Conservation (phyloP, 2,329 filamentous ascomycete genomes). For the Neurospora crassa region DNA sequence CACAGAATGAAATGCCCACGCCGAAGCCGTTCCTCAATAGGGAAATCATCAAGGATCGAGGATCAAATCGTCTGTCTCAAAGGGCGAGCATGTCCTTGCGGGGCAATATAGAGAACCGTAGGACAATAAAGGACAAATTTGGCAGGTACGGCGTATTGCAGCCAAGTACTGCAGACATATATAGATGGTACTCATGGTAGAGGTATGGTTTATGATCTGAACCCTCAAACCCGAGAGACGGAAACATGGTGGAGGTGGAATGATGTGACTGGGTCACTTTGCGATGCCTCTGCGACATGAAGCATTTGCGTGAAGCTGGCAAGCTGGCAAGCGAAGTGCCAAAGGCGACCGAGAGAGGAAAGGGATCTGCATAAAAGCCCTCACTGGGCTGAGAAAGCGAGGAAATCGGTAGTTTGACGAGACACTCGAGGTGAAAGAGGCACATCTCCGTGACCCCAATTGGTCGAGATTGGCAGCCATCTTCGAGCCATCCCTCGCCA, state of each 20-base stretch:
- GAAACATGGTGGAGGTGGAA: background rate
- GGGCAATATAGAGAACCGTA: background rate
- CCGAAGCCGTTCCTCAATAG: background rate
- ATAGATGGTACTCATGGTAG: background rate
- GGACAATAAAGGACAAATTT: background rate
- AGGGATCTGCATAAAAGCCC: background rate
- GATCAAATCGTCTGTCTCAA: background rate
- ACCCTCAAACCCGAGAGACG: background rate
- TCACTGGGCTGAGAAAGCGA: background rate
- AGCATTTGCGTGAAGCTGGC: background rate
- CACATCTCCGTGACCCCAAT: background rate
- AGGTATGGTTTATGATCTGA: background rate
- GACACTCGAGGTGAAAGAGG: background rate
- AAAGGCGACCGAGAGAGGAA: background rate
- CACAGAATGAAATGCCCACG: background rate
- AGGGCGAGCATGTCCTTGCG: background rate
- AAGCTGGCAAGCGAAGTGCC: background rate
- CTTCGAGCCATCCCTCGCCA: background rate
- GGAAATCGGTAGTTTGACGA: background rate
- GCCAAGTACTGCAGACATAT: background rate
- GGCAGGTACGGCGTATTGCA: background rate
- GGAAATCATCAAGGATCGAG: background rate
- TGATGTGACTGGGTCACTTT: background rate
- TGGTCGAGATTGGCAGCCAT: background rate
- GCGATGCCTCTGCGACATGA: background rate